Evolutionary conservation across 2,329 filamentous ascomycete genomes (phyloP).

Genomic region (Neonectria neomacrospora): DNA sequence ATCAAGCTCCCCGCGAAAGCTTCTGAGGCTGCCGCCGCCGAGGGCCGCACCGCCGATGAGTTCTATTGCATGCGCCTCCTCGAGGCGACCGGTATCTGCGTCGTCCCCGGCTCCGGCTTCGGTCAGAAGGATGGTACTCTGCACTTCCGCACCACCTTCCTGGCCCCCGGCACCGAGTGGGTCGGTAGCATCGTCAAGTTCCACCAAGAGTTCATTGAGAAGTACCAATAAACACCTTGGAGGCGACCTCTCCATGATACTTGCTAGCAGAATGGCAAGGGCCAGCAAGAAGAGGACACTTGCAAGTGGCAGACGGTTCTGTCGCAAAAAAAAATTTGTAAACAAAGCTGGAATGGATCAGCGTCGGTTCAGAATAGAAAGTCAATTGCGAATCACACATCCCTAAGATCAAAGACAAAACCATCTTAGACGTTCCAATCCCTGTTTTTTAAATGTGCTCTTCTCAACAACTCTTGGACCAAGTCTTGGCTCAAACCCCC

Average conservation of each 20-base stretch:
- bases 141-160: slow-evolving; percentile 96
- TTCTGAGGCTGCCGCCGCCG: slow-evolving; percentile 76
- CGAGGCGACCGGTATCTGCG: slow-evolving; percentile 93
- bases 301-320: neutral
- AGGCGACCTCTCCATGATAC: neutral
- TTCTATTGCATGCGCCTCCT: slow-evolving; percentile 94
- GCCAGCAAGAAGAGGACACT: neutral
- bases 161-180: slow-evolving; percentile 97
- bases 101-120: slow-evolving; percentile 92
- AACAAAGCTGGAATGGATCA: slow-evolving; percentile 17
- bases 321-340: slow-evolving; percentile 14
- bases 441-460: neutral
- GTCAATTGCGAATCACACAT: slow-evolving; percentile 18
- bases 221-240: slow-evolving; percentile 67
- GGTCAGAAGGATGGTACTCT: slow-evolving; percentile 91
- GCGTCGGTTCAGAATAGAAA: slow-evolving; percentile 18
- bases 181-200: slow-evolving; percentile 87
- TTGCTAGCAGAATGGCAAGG: neutral
- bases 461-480: neutral
- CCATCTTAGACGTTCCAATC: too few species aligned
- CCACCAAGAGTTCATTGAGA: slow-evolving; percentile 88
- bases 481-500: too few species aligned
- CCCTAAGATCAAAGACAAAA: slow-evolving; percentile 2
- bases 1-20: slow-evolving; percentile 84
- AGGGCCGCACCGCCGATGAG: slow-evolving; percentile 83